phyloP scores from a whole-genome alignment of 352 stramenopile species.

The Phytophthora brassicae region DNA sequence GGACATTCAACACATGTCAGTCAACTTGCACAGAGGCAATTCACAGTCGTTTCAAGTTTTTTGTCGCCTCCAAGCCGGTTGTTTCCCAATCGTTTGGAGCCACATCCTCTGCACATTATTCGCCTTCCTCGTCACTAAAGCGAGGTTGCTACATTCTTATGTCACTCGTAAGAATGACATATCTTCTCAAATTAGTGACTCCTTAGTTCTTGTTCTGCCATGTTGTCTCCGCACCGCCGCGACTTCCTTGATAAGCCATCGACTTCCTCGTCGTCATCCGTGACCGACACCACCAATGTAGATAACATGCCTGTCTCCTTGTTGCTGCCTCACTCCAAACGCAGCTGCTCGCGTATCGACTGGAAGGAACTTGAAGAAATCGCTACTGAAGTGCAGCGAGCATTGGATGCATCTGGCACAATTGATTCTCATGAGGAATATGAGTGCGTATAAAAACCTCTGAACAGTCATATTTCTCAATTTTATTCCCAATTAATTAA shows the following conservation, averaged over 20 bases:
- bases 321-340: constrained; percentile 13
- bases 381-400: constrained; percentile 55
- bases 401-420: constrained; percentile 55
- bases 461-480: not conserved
- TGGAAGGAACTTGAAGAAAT: constrained; percentile 60
- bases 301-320: constrained; percentile 4
- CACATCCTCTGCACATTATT: not conserved
- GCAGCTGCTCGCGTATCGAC: constrained; percentile 44
- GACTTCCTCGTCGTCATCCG: not conserved
- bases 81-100: constrained; percentile 4
- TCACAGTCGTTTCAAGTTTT: not conserved
- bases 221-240: not conserved
- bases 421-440: constrained; percentile 64
- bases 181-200: too few relatives aligned
- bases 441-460: constrained; percentile 34
- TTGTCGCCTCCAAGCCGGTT: constrained; percentile 5
- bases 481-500: not conserved
- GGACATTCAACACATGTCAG: not conserved
- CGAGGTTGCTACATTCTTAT: too few relatives aligned
- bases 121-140: too few relatives aligned
- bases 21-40: constrained; percentile 3
- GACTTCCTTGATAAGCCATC: not conserved
- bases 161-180: too few relatives aligned
- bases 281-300: not conserved
- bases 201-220: too few relatives aligned